Evolutionary conservation across 805 yeast genomes (phyloP).

Genomic region (Pichia membranifaciens): DNA sequence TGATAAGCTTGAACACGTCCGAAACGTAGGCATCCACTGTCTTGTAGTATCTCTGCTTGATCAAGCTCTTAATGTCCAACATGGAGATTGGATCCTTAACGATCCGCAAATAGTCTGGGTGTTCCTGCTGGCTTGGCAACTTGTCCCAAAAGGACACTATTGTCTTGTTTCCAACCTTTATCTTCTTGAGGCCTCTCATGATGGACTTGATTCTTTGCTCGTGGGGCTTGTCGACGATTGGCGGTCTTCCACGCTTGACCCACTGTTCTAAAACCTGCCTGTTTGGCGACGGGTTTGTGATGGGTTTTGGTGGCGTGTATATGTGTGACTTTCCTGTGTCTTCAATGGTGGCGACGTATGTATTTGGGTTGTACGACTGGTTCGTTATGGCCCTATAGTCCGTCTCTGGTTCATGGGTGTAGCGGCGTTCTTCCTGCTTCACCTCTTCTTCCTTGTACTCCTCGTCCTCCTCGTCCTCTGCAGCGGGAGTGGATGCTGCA

Average conservation of each 20-base stretch:
- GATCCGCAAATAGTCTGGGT: conserved; percentile 49
- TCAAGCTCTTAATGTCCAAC: conserved; percentile 71
- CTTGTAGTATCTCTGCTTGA: conserved; percentile 77
- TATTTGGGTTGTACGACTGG: conserved; percentile 24
- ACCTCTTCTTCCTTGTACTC: conserved; percentile 15
- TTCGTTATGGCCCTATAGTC: conserved; percentile 21
- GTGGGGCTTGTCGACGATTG: conserved; percentile 83
- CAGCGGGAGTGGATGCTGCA: not conserved
- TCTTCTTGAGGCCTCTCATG: conserved; percentile 72
- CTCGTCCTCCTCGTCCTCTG: not conserved
- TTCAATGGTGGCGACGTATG: conserved; percentile 26
- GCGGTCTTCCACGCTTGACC: conserved; percentile 82
- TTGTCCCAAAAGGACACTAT: conserved; percentile 59
- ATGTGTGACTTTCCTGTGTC: conserved; percentile 22
- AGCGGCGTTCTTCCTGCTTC: conserved; percentile 13
- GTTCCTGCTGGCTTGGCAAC: conserved; percentile 61
- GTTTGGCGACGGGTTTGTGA: conserved; percentile 18
- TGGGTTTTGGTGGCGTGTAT: conserved; percentile 25
- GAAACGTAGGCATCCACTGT: conserved; percentile 69
- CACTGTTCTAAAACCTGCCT: conserved; percentile 35
- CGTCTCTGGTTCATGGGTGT: not conserved
- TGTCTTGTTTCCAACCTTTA: conserved; percentile 48
- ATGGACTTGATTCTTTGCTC: conserved; percentile 89
- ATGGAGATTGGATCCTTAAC: conserved; percentile 59
- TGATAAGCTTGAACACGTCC: conserved; percentile 71